Conservation (phyloP, 2,329 filamentous ascomycete genomes). For the Pseudocercospora crystallina region DNA sequence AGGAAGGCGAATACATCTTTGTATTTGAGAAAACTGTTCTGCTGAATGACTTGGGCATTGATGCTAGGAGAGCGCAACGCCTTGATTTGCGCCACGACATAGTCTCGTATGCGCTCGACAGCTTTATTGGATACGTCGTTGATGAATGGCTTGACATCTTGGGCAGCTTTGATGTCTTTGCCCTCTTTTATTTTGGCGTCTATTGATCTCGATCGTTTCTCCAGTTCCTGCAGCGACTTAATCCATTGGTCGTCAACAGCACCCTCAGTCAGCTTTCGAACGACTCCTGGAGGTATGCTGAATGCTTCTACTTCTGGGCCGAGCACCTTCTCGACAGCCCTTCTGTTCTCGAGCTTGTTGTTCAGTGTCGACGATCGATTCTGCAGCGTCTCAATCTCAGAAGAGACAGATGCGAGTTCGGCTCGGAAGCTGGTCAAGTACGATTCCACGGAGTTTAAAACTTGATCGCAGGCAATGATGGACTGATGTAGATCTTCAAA, state of each 20-base stretch:
- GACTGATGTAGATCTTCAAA: slow-evolving; percentile 90
- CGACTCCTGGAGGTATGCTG: slow-evolving; percentile 78
- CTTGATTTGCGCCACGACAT: slow-evolving; percentile 91
- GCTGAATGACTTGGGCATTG: slow-evolving; percentile 95
- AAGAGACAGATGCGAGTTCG: slow-evolving; percentile 86
- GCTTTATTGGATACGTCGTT: slow-evolving; percentile 84
- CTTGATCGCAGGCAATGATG: slow-evolving; percentile 86
- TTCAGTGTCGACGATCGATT: slow-evolving; percentile 80
- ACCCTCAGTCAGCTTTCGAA: slow-evolving; percentile 83
- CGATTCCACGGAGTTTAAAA: slow-evolving; percentile 86
- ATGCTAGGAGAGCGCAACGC: slow-evolving; percentile 91
- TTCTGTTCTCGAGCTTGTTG: slow-evolving; percentile 81
- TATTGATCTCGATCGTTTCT: slow-evolving; percentile 71
- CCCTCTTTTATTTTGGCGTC: slow-evolving; percentile 65
- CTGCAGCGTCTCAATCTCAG: slow-evolving; percentile 92
- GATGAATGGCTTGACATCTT: slow-evolving; percentile 81
- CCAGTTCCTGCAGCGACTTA: slow-evolving; percentile 77
- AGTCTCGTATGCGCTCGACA: slow-evolving; percentile 90
- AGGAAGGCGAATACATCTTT: slow-evolving; percentile 87
- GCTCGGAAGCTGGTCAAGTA: slow-evolving; percentile 92
- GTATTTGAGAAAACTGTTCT: slow-evolving; percentile 84
- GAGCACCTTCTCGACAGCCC: slow-evolving; percentile 81
- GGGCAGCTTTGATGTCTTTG: slow-evolving; percentile 69
- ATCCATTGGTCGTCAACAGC: slow-evolving; percentile 88
- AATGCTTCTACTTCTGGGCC: slow-evolving; percentile 90